These are phyloP conservation scores for Saposhnikovia divaricata DNA, from an alignment of 129 eudicot genomes.

Conservation along the genomic window DNA sequence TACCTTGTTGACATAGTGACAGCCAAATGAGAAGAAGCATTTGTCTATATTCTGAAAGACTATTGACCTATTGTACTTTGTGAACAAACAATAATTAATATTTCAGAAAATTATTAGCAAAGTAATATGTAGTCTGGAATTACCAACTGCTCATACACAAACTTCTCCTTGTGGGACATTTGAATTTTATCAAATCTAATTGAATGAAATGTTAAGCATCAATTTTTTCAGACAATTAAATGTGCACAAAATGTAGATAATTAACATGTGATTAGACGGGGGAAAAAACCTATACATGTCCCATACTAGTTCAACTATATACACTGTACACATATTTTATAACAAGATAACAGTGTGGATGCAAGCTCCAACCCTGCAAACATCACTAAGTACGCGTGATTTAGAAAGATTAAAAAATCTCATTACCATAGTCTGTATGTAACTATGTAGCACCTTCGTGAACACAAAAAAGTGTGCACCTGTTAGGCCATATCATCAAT, in stretches of 20 bases:
- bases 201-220: neutral
- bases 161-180: neutral
- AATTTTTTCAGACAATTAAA: neutral
- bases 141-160: neutral
- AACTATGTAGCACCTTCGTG: neutral
- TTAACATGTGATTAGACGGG: neutral
- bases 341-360: neutral
- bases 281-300: neutral
- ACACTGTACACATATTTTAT: neutral
- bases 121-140: neutral
- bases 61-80: neutral
- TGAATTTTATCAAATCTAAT: neutral
- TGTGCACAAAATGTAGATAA: neutral
- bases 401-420: constrained; percentile 2
- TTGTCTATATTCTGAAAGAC: neutral
- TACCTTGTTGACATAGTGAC: constrained; percentile 1
- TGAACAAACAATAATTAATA: neutral
- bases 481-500: neutral
- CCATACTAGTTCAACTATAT: neutral
- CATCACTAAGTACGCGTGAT: neutral
- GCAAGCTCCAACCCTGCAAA: neutral
- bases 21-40: neutral
- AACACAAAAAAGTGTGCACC: neutral
- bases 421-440: constrained; percentile 1
- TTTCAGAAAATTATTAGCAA: neutral